phyloP scores from a whole-genome alignment of 495 filamentous ascomycete species.

The Penicillium bialowiezense region DNA sequence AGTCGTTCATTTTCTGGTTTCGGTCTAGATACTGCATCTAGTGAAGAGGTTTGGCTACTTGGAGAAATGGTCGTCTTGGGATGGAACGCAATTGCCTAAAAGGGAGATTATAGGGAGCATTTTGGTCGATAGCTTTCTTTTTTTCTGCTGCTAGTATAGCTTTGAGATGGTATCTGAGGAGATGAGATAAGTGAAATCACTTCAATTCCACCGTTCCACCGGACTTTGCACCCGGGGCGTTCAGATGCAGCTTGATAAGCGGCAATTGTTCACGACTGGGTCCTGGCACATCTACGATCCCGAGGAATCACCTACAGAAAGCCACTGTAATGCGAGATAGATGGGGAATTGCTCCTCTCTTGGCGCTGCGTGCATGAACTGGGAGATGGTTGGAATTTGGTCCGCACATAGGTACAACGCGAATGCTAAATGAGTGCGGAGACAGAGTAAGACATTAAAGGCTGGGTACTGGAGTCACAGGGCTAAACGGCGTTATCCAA shows the following conservation, averaged over 20 bases:
- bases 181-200: too few relatives aligned
- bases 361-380: background rate
- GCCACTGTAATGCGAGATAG: background rate
- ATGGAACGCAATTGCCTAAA: background rate
- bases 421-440: too few relatives aligned
- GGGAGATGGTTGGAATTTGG: background rate
- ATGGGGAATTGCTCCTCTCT: background rate
- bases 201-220: background rate
- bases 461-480: too few relatives aligned
- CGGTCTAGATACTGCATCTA: background rate
- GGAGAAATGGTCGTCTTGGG: too few relatives aligned
- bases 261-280: background rate
- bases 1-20: background rate
- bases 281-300: background rate
- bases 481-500: too few relatives aligned
- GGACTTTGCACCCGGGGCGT: background rate
- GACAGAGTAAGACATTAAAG: too few relatives aligned
- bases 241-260: background rate
- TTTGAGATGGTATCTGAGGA: too few relatives aligned
- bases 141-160: too few relatives aligned
- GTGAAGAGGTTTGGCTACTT: too few relatives aligned
- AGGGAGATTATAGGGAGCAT: background rate
- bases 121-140: background rate
- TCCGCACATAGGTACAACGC: too few relatives aligned
- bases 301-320: background rate